Conservation (phyloP, 1,139 yeast species). For the Zygosaccharomyces sapae region DNA sequence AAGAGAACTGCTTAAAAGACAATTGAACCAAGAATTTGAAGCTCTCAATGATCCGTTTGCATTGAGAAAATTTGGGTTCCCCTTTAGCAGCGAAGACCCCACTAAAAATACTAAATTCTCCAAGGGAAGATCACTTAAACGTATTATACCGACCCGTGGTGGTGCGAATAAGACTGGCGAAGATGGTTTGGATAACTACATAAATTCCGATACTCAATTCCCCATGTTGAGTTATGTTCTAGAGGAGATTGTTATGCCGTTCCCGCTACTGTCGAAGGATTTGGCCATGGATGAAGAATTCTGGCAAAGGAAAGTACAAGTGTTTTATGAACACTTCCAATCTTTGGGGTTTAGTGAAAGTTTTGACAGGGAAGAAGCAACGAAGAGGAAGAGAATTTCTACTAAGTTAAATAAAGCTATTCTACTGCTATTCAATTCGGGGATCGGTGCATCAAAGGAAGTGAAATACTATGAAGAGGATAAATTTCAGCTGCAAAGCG, state of each 20-base stretch:
- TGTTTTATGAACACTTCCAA: slow-evolving; percentile 73
- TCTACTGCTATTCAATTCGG: slow-evolving; percentile 67
- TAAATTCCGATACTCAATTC: slow-evolving; percentile 38
- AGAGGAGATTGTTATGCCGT: slow-evolving; percentile 53
- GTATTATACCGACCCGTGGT: slow-evolving; percentile 5
- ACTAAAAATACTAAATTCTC: slow-evolving; percentile 6
- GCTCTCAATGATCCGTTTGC: slow-evolving; percentile 55
- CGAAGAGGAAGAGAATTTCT: slow-evolving; percentile 67
- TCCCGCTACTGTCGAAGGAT: slow-evolving; percentile 64
- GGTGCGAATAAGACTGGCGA: not conserved
- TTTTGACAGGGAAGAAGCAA: slow-evolving; percentile 65
- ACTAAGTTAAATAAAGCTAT: slow-evolving; percentile 58
- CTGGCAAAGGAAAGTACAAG: slow-evolving; percentile 77
- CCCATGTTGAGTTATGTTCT: slow-evolving; percentile 71
- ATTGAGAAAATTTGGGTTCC: slow-evolving; percentile 65
- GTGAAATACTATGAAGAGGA: slow-evolving; percentile 45
- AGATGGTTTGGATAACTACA: not conserved
- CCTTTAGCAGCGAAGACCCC: slow-evolving; percentile 49
- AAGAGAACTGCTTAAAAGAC: slow-evolving; percentile 63
- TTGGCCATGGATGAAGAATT: slow-evolving; percentile 50
- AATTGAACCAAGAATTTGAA: slow-evolving; percentile 59
- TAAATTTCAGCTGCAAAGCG: slow-evolving; percentile 25
- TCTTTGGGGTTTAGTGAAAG: slow-evolving; percentile 62
- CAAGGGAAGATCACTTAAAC: slow-evolving; percentile 11
- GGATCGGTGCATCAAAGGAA: slow-evolving; percentile 61